Conservation (phyloP, 768 basidiomycete genomes). For the Kwoniella sp. region DNA sequence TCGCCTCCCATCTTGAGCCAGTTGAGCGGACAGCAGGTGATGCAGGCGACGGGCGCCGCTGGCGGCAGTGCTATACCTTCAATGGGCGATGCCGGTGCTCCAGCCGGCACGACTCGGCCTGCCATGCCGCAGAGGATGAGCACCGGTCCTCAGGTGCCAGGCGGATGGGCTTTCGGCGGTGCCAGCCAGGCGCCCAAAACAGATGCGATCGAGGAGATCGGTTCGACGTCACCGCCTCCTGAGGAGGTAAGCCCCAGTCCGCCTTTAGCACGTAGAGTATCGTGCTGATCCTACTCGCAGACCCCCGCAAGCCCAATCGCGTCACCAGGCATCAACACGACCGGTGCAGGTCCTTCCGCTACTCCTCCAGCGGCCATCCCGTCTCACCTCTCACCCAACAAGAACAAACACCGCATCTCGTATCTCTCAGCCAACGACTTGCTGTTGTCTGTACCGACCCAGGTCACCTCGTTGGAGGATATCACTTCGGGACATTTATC, state of each 20-base stretch:
- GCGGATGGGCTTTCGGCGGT: slow-evolving; percentile 29
- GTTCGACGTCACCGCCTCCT: background rate
- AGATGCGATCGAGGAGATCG: background rate
- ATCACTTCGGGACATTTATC: slow-evolving; percentile 61
- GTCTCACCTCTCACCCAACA: slow-evolving; percentile 26
- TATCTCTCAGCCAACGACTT: slow-evolving; percentile 87
- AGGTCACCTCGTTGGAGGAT: slow-evolving; percentile 66
- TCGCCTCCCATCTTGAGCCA: slow-evolving; percentile 37
- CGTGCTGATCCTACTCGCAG: too few relatives aligned
- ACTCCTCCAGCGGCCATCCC: slow-evolving; percentile 29
- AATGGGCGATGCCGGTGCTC: background rate
- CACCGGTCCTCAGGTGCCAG: slow-evolving; percentile 40
- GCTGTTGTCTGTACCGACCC: slow-evolving; percentile 68
- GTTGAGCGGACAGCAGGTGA: slow-evolving; percentile 16
- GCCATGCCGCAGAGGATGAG: slow-evolving; percentile 27
- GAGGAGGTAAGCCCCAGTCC: too few relatives aligned
- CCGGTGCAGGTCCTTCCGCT: background rate
- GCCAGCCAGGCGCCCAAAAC: background rate
- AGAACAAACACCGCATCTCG: slow-evolving; percentile 53
- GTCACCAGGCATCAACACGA: too few relatives aligned
- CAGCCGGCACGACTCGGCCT: slow-evolving; percentile 19
- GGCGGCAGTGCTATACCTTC: background rate
- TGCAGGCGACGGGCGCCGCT: slow-evolving; percentile 2
- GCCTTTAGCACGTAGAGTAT: too few relatives aligned
- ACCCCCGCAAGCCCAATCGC: too few relatives aligned